Evolutionary conservation across 116 monocot genomes (phyloP).

Genomic region (Phalaenopsis hybrid): DNA sequence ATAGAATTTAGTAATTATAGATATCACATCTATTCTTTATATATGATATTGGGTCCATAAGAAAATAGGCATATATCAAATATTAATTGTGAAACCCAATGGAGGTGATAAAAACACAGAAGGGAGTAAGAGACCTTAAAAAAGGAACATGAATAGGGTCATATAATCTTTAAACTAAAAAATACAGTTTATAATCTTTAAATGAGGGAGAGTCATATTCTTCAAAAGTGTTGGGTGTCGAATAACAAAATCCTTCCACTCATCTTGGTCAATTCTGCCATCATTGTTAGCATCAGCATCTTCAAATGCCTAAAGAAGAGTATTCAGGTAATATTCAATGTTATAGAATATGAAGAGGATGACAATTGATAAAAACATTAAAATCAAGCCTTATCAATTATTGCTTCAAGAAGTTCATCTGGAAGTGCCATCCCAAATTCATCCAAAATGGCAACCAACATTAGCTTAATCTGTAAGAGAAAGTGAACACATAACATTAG

Average conservation of each 20-base stretch:
- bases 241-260: conserved; percentile 74
- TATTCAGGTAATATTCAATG: not conserved
- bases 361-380: not conserved
- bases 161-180: too few species aligned
- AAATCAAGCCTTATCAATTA: conserved; percentile 56
- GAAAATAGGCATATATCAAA: too few species aligned
- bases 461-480: conserved; percentile 51
- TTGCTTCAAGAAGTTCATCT: conserved; percentile 63
- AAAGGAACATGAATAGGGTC: too few species aligned
- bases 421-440: conserved; percentile 59
- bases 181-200: conserved; percentile 17
- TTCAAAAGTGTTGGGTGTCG: conserved; percentile 66
- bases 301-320: conserved; percentile 66
- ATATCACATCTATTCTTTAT: too few species aligned
- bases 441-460: conserved; percentile 63
- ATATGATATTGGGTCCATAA: too few species aligned
- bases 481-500: not conserved
- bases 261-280: conserved; percentile 74
- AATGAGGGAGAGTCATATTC: conserved; percentile 85
- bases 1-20: too few species aligned
- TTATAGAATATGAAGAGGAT: not conserved
- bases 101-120: too few species aligned
- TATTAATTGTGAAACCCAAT: too few species aligned
- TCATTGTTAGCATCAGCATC: conserved; percentile 78
- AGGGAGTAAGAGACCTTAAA: too few species aligned